Evolutionary conservation across 306 rosid genomes (phyloP).

Genomic region (Castanea sativa): DNA sequence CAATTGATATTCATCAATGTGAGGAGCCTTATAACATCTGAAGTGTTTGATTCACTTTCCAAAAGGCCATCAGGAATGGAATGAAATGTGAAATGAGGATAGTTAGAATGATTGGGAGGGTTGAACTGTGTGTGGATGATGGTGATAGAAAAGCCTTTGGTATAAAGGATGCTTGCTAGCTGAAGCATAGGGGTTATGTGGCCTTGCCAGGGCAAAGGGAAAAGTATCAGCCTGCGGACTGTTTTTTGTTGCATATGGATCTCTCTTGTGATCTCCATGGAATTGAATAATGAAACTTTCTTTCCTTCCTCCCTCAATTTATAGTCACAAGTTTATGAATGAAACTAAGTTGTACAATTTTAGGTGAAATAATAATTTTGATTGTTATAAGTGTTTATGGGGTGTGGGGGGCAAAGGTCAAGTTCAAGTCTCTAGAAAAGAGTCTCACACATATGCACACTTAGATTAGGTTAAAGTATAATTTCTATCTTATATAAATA

Average conservation of each 20-base stretch:
- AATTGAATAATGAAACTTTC: background rate
- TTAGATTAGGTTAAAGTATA: no score
- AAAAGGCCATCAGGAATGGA: slow-evolving; percentile 26
- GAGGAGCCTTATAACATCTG: slow-evolving; percentile 1
- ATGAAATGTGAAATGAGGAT: slow-evolving; percentile 46
- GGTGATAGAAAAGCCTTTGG: slow-evolving; percentile 47
- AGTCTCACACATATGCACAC: no score
- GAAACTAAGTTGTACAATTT: no score
- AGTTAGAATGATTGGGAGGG: slow-evolving; percentile 38
- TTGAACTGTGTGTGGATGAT: slow-evolving; percentile 44
- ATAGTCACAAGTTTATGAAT: no score
- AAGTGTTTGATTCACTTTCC: slow-evolving; percentile 12
- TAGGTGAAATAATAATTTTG: no score
- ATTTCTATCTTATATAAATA: no score
- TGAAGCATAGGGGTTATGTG: slow-evolving; percentile 65
- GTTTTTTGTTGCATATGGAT: slow-evolving; percentile 19
- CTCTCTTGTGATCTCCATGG: background rate
- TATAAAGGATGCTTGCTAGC: slow-evolving; percentile 41
- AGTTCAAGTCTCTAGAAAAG: accelerated
- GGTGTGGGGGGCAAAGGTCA: no score
- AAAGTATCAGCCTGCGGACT: slow-evolving; percentile 31
- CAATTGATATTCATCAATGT: slow-evolving; percentile 16
- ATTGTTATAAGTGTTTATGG: no score
- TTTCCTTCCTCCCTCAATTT: background rate
- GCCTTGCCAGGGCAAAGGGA: slow-evolving; percentile 53